Percentiles rank a stretch among this genome's conserved stretches.
Conservation (phyloP, 2,329 filamentous ascomycete species). For the Epichloe gansuensis region DNA sequence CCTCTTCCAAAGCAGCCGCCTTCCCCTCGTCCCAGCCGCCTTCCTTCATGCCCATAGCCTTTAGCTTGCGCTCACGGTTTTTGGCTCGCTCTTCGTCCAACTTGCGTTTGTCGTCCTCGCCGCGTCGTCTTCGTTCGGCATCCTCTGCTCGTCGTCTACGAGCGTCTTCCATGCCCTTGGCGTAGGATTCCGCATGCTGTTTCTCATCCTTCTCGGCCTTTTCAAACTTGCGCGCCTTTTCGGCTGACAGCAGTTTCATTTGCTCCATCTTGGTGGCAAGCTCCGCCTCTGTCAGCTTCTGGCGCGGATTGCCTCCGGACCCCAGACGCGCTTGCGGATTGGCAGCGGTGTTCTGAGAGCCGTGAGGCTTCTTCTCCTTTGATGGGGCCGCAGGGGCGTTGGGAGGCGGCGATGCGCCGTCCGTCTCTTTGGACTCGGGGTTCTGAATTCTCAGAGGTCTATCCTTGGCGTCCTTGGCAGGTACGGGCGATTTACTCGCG, state of each 20-base stretch:
- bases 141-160: conserved; percentile 39
- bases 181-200: conserved; percentile 41
- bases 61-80: conserved; percentile 49
- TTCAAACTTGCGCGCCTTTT: conserved; percentile 47
- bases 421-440: background rate
- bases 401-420: conserved; percentile 13
- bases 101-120: conserved; percentile 38
- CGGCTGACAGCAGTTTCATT: conserved; percentile 45
- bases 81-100: conserved; percentile 48
- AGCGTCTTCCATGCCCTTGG: conserved; percentile 43
- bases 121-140: conserved; percentile 36
- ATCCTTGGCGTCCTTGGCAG: background rate
- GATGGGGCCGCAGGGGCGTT: conserved; percentile 20
- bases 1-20: conserved; percentile 29
- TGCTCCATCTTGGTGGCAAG: conserved; percentile 47
- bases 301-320: conserved; percentile 46
- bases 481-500: background rate
- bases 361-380: conserved; percentile 9
- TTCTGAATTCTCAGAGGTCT: background rate
- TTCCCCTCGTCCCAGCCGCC: conserved; percentile 50
- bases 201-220: conserved; percentile 45
- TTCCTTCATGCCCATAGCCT: conserved; percentile 42
- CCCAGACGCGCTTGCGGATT: conserved; percentile 31
- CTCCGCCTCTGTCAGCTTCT: conserved; percentile 47
- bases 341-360: conserved; percentile 18